Conservation (phyloP, 768 basidiomycete genomes). For the Termitomyces titanicus region DNA sequence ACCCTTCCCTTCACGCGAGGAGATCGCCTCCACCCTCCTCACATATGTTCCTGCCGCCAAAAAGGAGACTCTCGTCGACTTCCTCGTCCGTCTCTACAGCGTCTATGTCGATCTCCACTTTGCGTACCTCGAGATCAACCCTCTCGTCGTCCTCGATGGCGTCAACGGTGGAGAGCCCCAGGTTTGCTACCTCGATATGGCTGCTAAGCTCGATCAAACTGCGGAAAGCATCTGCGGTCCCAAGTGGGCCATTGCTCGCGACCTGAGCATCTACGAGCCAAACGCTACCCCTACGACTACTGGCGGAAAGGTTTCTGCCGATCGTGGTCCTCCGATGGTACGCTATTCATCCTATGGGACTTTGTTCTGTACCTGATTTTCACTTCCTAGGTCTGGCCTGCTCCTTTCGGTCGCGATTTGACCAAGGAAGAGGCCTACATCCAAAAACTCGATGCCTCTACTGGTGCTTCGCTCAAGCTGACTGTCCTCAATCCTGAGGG, state of each 20-base stretch:
- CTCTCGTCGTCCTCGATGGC: constrained; percentile 89
- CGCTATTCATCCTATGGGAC: constrained; percentile 9
- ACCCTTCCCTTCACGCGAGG: constrained; percentile 80
- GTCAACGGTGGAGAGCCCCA: constrained; percentile 62
- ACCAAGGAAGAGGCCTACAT: constrained; percentile 99
- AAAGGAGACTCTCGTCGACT: constrained; percentile 92
- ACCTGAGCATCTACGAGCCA: constrained; percentile 68
- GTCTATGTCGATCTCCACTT: constrained; percentile 99
- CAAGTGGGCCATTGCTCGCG: constrained; percentile 98
- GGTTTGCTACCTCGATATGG: constrained; percentile 98
- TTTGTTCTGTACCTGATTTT: not conserved
- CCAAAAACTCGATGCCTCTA: constrained; percentile 95
- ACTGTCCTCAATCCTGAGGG: constrained; percentile 95
- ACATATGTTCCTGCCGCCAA: constrained; percentile 79
- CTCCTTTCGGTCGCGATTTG: constrained; percentile 94
- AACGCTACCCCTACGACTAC: constrained; percentile 20
- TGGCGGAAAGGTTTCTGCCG: constrained; percentile 60
- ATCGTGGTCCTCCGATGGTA: constrained; percentile 97
- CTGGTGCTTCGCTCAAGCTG: constrained; percentile 96
- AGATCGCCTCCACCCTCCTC: constrained; percentile 51
- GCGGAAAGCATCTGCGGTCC: constrained; percentile 97
- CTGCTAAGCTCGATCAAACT: constrained; percentile 98
- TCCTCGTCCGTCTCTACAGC: constrained; percentile 90
- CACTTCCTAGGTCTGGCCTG: constrained; percentile 64
- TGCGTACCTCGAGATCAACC: constrained; percentile 99